phyloP scores from a whole-genome alignment of 2,329 filamentous ascomycete species.

The Pseudopithomyces maydicus region DNA sequence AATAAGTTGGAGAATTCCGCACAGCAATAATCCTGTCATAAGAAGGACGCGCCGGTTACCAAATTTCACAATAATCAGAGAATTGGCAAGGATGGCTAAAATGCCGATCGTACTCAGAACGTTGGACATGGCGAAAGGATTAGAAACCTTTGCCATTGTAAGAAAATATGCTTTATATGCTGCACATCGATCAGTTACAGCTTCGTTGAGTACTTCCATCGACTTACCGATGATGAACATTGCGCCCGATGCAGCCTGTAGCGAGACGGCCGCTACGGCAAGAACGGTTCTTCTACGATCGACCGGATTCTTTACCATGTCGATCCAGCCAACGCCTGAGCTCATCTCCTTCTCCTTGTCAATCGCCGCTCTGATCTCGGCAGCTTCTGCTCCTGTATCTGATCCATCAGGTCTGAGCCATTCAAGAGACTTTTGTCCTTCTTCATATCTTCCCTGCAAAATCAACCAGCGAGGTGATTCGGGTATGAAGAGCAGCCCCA shows the following conservation, averaged over 20 bases:
- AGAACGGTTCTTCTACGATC: constrained; percentile 44
- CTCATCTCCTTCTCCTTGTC: constrained; percentile 38
- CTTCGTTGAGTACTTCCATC: too few species aligned
- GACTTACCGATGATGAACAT: constrained; percentile 50
- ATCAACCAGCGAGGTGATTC: constrained; percentile 42
- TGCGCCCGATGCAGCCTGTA: constrained; percentile 44
- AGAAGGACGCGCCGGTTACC: constrained; percentile 61
- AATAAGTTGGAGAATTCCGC: constrained; percentile 60
- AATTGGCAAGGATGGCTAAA: constrained; percentile 60
- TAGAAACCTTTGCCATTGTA: constrained; percentile 61
- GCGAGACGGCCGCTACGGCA: constrained; percentile 40
- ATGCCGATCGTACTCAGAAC: constrained; percentile 61
- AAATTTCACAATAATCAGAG: constrained; percentile 57
- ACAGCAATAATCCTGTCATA: constrained; percentile 56
- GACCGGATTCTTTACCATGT: constrained; percentile 43
- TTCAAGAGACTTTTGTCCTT: constrained; percentile 46
- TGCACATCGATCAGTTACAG: constrained; percentile 8
- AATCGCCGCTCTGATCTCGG: constrained; percentile 39
- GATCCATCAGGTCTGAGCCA: constrained; percentile 40
- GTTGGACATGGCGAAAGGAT: constrained; percentile 62
- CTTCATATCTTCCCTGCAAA: constrained; percentile 34
- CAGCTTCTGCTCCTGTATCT: constrained; percentile 45
- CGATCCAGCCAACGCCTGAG: constrained; percentile 35
- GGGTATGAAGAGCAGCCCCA: constrained; percentile 41
- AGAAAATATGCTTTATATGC: constrained; percentile 62